phyloP scores from a whole-genome alignment of 805 yeast species.

The Candida golubevii region DNA sequence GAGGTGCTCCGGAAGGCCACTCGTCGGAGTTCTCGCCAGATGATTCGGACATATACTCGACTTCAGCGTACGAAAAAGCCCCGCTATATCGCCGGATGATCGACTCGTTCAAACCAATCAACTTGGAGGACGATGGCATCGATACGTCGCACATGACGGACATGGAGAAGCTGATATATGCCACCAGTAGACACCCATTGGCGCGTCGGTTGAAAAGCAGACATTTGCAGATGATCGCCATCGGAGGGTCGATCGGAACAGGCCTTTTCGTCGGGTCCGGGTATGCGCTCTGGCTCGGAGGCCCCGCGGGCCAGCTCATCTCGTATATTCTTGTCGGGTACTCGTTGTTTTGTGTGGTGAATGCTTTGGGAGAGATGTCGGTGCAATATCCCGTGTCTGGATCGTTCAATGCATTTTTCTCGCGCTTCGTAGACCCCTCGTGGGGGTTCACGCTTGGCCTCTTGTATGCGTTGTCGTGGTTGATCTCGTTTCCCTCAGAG shows the following conservation, averaged over 20 bases:
- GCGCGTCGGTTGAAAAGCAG: slow-evolving; percentile 42
- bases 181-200: slow-evolving; percentile 42
- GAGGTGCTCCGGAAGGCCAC: neutral
- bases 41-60: neutral
- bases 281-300: slow-evolving; percentile 18
- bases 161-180: slow-evolving; percentile 35
- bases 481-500: slow-evolving; percentile 31
- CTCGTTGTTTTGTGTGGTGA: slow-evolving; percentile 18
- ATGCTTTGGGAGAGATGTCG: slow-evolving; percentile 21
- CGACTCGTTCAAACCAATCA: slow-evolving; percentile 37
- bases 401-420: slow-evolving; percentile 20
- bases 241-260: slow-evolving; percentile 85
- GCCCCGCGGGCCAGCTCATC: slow-evolving; percentile 20
- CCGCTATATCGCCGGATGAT: slow-evolving; percentile 20
- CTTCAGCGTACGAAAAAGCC: slow-evolving; percentile 9
- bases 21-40: slow-evolving; percentile 2
- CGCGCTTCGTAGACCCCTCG: slow-evolving; percentile 20
- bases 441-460: slow-evolving; percentile 23
- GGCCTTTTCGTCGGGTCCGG: slow-evolving; percentile 40
- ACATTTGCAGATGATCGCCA: slow-evolving; percentile 72
- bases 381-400: slow-evolving; percentile 21
- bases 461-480: slow-evolving; percentile 27
- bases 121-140: slow-evolving; percentile 37
- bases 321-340: slow-evolving; percentile 19
- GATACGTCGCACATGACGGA: slow-evolving; percentile 37